These are phyloP conservation scores for Aspergillus wentii DNA, from an alignment of 495 filamentous ascomycete species.

Conservation along the genomic window DNA sequence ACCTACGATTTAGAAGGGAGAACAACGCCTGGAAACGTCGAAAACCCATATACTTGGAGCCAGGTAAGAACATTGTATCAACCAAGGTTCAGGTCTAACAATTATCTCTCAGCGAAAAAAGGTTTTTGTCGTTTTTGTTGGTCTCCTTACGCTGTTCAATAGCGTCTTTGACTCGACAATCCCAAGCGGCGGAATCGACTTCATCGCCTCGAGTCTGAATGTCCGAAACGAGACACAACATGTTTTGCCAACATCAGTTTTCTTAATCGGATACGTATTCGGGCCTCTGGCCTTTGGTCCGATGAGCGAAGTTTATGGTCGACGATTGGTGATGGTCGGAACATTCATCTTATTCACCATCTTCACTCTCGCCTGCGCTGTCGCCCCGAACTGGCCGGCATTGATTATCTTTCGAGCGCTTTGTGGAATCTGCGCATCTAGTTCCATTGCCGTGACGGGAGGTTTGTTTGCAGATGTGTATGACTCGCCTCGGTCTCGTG, in stretches of 20 bases:
- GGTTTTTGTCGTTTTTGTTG: neutral
- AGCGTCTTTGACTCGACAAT: conserved; percentile 4
- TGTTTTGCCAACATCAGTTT: no score
- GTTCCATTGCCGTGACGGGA: conserved; percentile 26
- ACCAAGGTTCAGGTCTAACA: no score
- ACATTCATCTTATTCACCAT: conserved; percentile 27
- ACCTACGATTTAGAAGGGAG: no score
- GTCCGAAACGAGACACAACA: neutral
- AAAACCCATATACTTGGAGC: no score
- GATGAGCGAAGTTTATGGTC: conserved; percentile 30
- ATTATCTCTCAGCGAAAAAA: conserved; percentile 3
- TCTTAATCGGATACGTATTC: conserved; percentile 11
- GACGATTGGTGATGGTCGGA: conserved; percentile 21
- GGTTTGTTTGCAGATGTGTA: conserved; percentile 35
- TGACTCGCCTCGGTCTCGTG: conserved; percentile 7
- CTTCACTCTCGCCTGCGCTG: conserved; percentile 31
- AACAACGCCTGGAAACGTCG: no score
- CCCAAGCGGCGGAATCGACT: conserved; percentile 3
- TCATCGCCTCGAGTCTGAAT: neutral
- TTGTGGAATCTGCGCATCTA: conserved; percentile 21
- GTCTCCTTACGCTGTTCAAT: conserved; percentile 1
- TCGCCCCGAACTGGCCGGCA: conserved; percentile 23
- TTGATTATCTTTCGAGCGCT: conserved; percentile 36
- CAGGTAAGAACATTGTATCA: no score
- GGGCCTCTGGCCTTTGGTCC: conserved; percentile 26